Evolutionary conservation across 768 basidiomycete genomes (phyloP), one percentile per base, ranked within the genome.

Genomic region (Lactarius tabidus): DNA sequence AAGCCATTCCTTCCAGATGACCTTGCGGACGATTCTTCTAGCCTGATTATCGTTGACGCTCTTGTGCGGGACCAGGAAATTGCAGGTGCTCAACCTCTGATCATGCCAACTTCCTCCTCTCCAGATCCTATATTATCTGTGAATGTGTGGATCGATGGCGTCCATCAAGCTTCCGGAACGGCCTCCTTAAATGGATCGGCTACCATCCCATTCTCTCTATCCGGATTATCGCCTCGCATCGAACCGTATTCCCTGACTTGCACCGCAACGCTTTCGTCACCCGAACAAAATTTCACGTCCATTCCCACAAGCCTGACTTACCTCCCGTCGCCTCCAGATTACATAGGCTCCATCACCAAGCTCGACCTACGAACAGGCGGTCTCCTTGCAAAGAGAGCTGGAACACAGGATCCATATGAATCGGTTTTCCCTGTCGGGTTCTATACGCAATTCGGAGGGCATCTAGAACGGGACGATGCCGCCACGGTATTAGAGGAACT

Each of bases 341-440:
- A 74, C 65, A 73, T 68, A 35, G 72, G 75, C 1, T 74, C 80
- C 4, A 78, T 82, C 31, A 81, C 81, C 1, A 83, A 83, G 71
- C 77, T 80, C 14, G 83, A 84, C 64, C 60, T 78, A 67, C 75
- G 79, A 29, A 81, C 80, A 0, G 82, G 82, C 1, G 76, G 77
- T 9, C 67, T 83, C 48, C 74, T 82, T 70, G 75, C 74, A 5
- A 79, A 79, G 58, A 76, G 75, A 63, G 74, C 55, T 38, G 69
- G 70, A 7, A 61, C 57, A 12, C 65, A 56, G 1, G 73, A 69
- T 10, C 41, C 57, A 2, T 76, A 74, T 64, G 71, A 78, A 65
- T 75, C 81, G 0, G 74, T 87, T 15, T 73, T 92, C 63, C 89
- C 91, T 0, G 81, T 90, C 54, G 90, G 90, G 0, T 93, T 89